Percentiles rank a stretch among this genome's conserved stretches.
phyloP scores from a whole-genome alignment of 805 yeast genomes.

The Clavispora vitiphila region DNA sequence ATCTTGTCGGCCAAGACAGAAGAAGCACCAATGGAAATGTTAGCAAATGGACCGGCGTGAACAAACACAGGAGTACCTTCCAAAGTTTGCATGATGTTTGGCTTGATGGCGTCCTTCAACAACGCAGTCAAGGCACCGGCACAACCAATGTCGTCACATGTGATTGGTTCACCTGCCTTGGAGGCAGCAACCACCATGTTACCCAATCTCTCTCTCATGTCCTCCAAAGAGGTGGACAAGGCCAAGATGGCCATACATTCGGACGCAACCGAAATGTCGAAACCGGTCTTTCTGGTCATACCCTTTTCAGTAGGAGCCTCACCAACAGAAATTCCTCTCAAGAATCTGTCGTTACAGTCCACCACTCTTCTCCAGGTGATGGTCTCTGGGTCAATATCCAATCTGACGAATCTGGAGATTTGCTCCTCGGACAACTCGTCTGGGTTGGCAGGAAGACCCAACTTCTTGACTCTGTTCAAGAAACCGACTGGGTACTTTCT shows the following conservation, averaged over 20 bases:
- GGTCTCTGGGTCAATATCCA: conserved; percentile 73
- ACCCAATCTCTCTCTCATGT: conserved; percentile 71
- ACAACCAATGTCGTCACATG: conserved; percentile 80
- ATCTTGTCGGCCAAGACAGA: conserved; percentile 77
- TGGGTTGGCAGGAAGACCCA: conserved; percentile 72
- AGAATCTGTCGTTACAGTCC: conserved; percentile 76
- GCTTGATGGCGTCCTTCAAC: conserved; percentile 77
- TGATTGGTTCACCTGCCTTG: conserved; percentile 63
- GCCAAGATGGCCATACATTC: conserved; percentile 86
- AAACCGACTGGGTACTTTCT: conserved; percentile 65
- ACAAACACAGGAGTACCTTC: conserved; percentile 87
- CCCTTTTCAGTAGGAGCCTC: conserved; percentile 81
- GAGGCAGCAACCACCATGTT: conserved; percentile 70
- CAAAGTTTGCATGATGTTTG: conserved; percentile 81
- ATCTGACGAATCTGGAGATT: conserved; percentile 55
- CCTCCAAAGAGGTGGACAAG: conserved; percentile 61
- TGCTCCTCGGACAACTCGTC: conserved; percentile 70
- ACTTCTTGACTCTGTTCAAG: conserved; percentile 60
- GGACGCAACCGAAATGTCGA: conserved; percentile 80
- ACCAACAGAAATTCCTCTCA: conserved; percentile 74
- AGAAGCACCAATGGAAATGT: conserved; percentile 82
- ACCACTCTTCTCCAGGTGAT: conserved; percentile 82
- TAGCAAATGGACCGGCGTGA: conserved; percentile 88
- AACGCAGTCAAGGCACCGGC: conserved; percentile 84
- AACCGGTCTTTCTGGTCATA: conserved; percentile 66